Base-by-base conservation (phyloP, 2,329 filamentous ascomycete genomes). In the Periglandula ipomoeae region DNA sequence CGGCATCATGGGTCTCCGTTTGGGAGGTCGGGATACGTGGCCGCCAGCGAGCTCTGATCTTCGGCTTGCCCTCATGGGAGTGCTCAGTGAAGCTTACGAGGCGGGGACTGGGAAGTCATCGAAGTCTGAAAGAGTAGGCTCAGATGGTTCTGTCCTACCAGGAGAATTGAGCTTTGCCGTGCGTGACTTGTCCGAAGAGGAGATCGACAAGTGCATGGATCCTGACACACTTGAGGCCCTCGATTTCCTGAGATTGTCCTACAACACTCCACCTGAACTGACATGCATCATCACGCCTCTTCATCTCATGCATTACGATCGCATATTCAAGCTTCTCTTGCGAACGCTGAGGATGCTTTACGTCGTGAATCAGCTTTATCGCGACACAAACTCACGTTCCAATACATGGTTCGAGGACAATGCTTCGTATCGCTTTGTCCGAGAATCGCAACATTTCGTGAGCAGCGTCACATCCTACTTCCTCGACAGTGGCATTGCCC, bases 1-100 rank as follows among this genome's bases (percentile, higher is more conserved):
- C 44, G 78, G 82, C 50, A 70, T 79, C 13, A 91, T 95, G 74
- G 91, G 93, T 1, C 73, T 97, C 37, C 84, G 89, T 37, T 72
- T 97, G 1, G 86, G 86, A n/a, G 81, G 79, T 2, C 79, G 89
- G 58, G 82, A 87, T 48, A 87, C 76, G 27, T 97, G 93, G 93
- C 93, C 93, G 23, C 93, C 93, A 4, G 89, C 89, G 22, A 94
- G 87, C 63, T 96, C 90, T 0, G 93, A 97, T 63, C 70, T 98
- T n/a, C 81, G 89, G 9, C 74, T 97, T 5, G 88, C 88, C 0
- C 73, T 98, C 17, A 94, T 90, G 77, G 89, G 89, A 0, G 78
- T 97, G 1, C 70, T 97, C 6, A 76, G 78, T 2, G 90, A 96
- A 54, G 87, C 81, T 54, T 88, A 89, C 56, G 66, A 58, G 54